A percentile compares a stretch with the other conserved stretches of the same genome.
Conservation (phyloP, 129 eudicot genomes). For the Deinandra increscens region DNA sequence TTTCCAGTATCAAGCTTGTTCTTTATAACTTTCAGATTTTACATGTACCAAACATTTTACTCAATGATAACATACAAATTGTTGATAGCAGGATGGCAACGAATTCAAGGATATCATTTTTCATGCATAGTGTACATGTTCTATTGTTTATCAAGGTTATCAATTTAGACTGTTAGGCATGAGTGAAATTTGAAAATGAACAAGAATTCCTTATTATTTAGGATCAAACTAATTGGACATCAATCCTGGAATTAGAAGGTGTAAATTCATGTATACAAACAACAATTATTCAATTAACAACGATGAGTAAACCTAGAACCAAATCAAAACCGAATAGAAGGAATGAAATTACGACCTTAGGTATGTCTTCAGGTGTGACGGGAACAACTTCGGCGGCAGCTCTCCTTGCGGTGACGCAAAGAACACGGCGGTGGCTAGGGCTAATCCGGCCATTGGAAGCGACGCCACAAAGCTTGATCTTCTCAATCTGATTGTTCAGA, state of each 20-base stretch:
- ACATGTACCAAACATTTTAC: too few relatives aligned
- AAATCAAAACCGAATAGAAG: background rate
- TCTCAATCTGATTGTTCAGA: constrained; percentile 38
- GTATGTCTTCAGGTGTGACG: constrained; percentile 62
- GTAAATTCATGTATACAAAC: background rate
- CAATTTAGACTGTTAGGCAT: too few relatives aligned
- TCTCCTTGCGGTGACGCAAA: constrained; percentile 43
- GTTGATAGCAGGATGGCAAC: too few relatives aligned
- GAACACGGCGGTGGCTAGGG: constrained; percentile 25
- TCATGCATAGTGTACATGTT: too few relatives aligned
- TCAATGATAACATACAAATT: too few relatives aligned
- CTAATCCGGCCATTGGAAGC: constrained; percentile 30
- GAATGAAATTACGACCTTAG: constrained; percentile 39
- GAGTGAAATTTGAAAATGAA: too few relatives aligned
- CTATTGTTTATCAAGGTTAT: too few relatives aligned
- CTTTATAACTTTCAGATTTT: too few relatives aligned
- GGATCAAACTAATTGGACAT: too few relatives aligned
- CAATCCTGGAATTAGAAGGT: background rate
- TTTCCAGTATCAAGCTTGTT: too few relatives aligned
- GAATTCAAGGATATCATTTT: too few relatives aligned
- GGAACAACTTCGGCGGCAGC: constrained; percentile 59
- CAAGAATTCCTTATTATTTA: too few relatives aligned
- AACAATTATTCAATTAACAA: background rate
- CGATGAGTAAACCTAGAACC: background rate
- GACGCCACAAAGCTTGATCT: constrained; percentile 44